Evolutionary conservation across 2,329 filamentous ascomycete genomes (phyloP).

Genomic region (Byssoonygena ceratinophila): DNA sequence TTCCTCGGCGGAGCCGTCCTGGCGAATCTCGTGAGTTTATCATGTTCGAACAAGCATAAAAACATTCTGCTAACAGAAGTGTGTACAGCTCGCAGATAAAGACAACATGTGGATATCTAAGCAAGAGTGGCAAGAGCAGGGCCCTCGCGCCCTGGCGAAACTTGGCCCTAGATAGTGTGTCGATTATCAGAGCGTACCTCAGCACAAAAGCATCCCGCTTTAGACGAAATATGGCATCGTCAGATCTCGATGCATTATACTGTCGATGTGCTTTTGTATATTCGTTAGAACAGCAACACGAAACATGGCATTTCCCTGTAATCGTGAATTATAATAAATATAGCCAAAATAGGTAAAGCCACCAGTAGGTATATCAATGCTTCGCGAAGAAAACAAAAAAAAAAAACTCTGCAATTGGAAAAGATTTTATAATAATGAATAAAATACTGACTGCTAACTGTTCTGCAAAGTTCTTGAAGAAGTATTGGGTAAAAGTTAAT

Average conservation of each 20-base stretch:
- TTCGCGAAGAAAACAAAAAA: too few relatives aligned
- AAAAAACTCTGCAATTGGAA: too few relatives aligned
- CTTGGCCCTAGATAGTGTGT: slow-evolving; percentile 65
- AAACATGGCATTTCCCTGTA: too few relatives aligned
- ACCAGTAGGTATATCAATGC: too few relatives aligned
- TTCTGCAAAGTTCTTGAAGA: too few relatives aligned
- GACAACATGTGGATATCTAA: slow-evolving; percentile 98
- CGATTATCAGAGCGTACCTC: neutral
- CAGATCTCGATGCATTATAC: neutral
- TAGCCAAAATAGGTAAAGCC: too few relatives aligned
- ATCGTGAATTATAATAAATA: too few relatives aligned
- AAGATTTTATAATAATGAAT: too few relatives aligned
- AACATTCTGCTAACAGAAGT: neutral
- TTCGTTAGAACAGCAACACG: too few relatives aligned
- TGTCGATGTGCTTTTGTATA: neutral
- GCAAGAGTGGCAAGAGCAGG: slow-evolving; percentile 93
- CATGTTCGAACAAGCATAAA: neutral
- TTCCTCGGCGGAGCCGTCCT: slow-evolving; percentile 93
- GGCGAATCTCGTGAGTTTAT: slow-evolving; percentile 64
- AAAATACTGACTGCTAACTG: too few relatives aligned
- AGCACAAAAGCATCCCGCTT: neutral
- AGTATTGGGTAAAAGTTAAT: too few relatives aligned
- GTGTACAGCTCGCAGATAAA: slow-evolving; percentile 75
- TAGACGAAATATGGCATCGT: neutral
- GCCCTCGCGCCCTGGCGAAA: slow-evolving; percentile 74